Conservation (phyloP, 768 basidiomycete species). For the Suillus placidus region DNA sequence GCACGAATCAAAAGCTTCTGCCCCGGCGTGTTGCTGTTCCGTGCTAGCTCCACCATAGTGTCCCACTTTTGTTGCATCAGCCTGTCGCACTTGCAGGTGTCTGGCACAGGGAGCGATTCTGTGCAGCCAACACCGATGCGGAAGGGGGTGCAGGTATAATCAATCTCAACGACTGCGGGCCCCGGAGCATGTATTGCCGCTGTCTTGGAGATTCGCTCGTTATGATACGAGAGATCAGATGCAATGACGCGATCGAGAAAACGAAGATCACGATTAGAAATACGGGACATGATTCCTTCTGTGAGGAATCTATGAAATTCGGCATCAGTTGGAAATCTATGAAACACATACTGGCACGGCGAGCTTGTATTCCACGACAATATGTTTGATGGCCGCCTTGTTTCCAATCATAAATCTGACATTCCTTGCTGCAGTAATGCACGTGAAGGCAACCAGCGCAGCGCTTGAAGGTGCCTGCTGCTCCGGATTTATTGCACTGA, state of each 20-base stretch:
- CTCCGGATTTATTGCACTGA: constrained; percentile 30
- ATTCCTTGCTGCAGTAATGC: constrained; percentile 34
- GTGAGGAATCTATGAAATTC: background rate
- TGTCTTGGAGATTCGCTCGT: constrained; percentile 21
- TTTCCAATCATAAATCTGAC: constrained; percentile 34
- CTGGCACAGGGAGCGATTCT: constrained; percentile 11
- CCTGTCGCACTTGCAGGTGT: constrained; percentile 27
- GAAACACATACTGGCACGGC: constrained; percentile 24
- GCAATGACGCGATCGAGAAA: constrained; percentile 29
- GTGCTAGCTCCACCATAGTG: constrained; percentile 31
- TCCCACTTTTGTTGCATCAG: constrained; percentile 28
- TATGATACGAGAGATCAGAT: constrained; percentile 21
- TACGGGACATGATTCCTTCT: constrained; percentile 26
- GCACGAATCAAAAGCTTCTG: constrained; percentile 31
- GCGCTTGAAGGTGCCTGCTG: constrained; percentile 28
- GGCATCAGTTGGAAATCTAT: constrained; percentile 1
- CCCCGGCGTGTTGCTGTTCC: constrained; percentile 18
- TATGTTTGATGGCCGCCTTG: constrained; percentile 29
- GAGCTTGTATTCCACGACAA: constrained; percentile 30
- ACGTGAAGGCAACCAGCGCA: constrained; percentile 34
- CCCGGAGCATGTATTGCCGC: constrained; percentile 8
- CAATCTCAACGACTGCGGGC: constrained; percentile 28
- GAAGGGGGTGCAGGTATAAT: constrained; percentile 26
- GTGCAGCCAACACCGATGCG: constrained; percentile 21
- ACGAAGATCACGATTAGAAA: constrained; percentile 25